Evolutionary conservation across 2,329 filamentous ascomycete genomes (phyloP), one percentile per base, ranked within the genome.

Genomic region (Fusarium lyarnte): DNA sequence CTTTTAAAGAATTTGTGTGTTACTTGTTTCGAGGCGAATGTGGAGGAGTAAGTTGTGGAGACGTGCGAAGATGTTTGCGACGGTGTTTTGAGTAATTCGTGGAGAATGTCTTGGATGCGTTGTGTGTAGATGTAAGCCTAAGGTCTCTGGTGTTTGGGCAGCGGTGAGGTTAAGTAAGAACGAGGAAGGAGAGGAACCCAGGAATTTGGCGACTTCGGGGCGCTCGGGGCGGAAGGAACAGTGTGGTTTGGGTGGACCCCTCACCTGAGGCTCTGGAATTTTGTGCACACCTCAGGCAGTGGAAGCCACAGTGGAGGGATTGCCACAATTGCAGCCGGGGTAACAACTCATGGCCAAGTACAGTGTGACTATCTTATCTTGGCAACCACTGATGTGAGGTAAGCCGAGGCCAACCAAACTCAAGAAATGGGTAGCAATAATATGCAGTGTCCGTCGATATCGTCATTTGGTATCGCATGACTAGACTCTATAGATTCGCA

Each of bases 181-280:
- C 49, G 60, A 60, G 45, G 60, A 65, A 55, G 60, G 45, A 49
- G 67, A 69, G 66, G 42, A 66, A 47, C 58, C 57, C 64, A 69
- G 63, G 54, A 74, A 72, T 73, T 70, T 73, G 63, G 52, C 46
- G 55, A 54, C 36, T 54, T 67, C 57, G 67, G 70, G 70, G 69
- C 41, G 39, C 51, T 72, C 70, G 69, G 70, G 69, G 70, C 58
- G 42, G 66, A 68, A 66, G 45, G 55, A 38, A 70, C 58, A 55
- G 66, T 41, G 54, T 52, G 38, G 42, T 63, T 51, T 51, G 38
- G 57, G 70, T 74, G 70, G 70, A 63, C 64, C 70, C 68, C 70
- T 73, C 70, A 73, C 70, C 70, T 71, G 70, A 74, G 70, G 70
- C 70, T 74, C 70, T 70, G 58, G 66, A 67, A 68, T 61, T 63